These are phyloP conservation scores for Spirogloea muscicola DNA, from an alignment of 139 green algal genomes.

Conservation along the genomic window DNA sequence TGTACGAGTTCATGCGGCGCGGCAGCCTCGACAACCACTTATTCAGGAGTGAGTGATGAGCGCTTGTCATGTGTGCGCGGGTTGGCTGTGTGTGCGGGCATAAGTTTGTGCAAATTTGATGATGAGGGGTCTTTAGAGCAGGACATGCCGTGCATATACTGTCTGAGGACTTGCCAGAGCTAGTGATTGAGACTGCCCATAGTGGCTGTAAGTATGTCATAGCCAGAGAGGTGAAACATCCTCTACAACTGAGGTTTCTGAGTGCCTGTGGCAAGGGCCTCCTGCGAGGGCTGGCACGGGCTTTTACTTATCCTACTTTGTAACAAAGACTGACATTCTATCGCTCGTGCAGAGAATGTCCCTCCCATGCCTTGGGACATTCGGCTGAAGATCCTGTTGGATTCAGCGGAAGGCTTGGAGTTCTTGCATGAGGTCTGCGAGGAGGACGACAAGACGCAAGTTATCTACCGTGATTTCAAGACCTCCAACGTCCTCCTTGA, in stretches of 20 bases:
- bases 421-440: constrained; percentile 60
- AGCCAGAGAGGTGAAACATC: too few relatives aligned
- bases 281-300: not conserved
- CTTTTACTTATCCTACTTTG: not conserved
- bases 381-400: constrained; percentile 30
- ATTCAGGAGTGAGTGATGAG: constrained; percentile 25
- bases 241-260: too few relatives aligned
- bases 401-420: constrained; percentile 15
- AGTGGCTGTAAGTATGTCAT: too few relatives aligned
- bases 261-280: not conserved
- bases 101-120: too few relatives aligned
- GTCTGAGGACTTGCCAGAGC: too few relatives aligned
- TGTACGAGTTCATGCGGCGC: constrained; percentile 46
- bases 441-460: constrained; percentile 14
- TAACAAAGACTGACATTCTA: too few relatives aligned
- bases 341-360: not conserved
- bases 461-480: constrained; percentile 61
- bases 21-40: constrained; percentile 35
- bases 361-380: constrained; percentile 1
- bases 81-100: not conserved
- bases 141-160: too few relatives aligned
- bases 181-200: too few relatives aligned
- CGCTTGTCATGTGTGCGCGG: too few relatives aligned
- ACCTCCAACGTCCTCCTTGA: constrained; percentile 58
- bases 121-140: not conserved